Percentiles rank a stretch among this genome's conserved stretches.
These are phyloP conservation scores for Cardamine occulta DNA, from an alignment of 345 rosid genomes.

Conservation along the genomic window DNA sequence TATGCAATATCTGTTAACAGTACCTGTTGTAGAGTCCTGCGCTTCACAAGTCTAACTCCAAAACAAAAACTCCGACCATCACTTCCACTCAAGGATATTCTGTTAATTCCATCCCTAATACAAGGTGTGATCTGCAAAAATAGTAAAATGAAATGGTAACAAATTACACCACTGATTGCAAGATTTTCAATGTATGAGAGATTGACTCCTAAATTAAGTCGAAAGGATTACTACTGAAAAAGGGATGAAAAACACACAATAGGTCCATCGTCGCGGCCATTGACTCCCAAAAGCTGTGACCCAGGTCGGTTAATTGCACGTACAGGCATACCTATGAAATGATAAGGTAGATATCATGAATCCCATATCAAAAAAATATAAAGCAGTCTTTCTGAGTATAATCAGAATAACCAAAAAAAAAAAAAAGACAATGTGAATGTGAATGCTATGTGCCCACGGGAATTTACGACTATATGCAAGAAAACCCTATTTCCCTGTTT, in stretches of 20 bases:
- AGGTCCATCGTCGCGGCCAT: constrained; percentile 97
- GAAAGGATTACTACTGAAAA: constrained; percentile 16
- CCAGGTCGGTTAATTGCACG: constrained; percentile 90
- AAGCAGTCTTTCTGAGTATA: background rate
- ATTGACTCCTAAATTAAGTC: constrained; percentile 10
- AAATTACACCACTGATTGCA: constrained; percentile 5
- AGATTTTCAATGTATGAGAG: background rate
- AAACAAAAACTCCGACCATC: constrained; percentile 82
- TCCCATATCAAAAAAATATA: no score
- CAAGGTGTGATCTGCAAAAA: constrained; percentile 64
- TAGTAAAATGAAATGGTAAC: constrained; percentile 19
- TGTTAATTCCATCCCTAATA: constrained; percentile 75
- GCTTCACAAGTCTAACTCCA: constrained; percentile 85
- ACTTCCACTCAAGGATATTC: constrained; percentile 68
- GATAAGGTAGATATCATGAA: background rate
- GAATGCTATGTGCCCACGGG: background rate
- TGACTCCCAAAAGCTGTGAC: constrained; percentile 81
- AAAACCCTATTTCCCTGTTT: background rate
- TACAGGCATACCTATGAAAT: constrained; percentile 56
- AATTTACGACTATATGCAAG: constrained; percentile 6
- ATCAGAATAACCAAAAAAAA: background rate
- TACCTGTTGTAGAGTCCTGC: constrained; percentile 85
- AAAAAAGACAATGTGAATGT: constrained; percentile 1
- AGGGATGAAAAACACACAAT: constrained; percentile 60
- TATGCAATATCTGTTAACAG: constrained; percentile 16